Base-by-base conservation (phyloP, 441 rosid genomes). In the Brassica balearica region DNA sequence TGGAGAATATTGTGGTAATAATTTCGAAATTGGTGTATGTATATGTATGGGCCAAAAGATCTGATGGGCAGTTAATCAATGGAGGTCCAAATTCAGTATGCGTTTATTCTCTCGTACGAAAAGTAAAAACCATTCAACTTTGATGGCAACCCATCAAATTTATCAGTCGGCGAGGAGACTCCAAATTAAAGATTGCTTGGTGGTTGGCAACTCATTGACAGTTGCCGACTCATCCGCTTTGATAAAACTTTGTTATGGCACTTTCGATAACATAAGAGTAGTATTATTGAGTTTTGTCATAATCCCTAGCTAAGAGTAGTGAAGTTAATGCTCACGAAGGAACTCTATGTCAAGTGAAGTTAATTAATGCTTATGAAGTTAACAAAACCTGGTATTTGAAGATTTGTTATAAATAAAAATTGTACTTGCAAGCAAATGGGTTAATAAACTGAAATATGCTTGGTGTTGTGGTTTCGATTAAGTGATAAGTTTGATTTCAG, bases 21-120 rank as follows among this genome's bases (percentile, higher is more conserved):
- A 48, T 48, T 12, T 48, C 6, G 2, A 1, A 36, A 36, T 34
- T 51, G 9, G 51, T 25, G 8, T 32, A 27, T n/a, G 8, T 32
- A 27, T n/a, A 59, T 27, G 15, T 9, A 46, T 68, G 79, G 79
- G 79, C 74, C 55, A 60, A 20, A 46, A 29, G 23, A 20, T 60
- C 2, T 29, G 63, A 46, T 76, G 79, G 79, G 74, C 74, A 29
- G 17, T n/a, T 48, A 48, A 48, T 14, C 15, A 48, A 48, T 48
- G 55, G 55, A 12, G 7, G 55, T 48, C 55, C 55, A 48, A n/a
- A 15, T 12, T 48, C 55, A 48, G 17, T 12, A 48, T 48, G 6
- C 55, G 12, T 48, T 48, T 48, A 48, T 48, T 48, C 14, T 4
- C 17, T 48, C 17, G 55, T 12, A 48, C 53, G 12, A 48, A 48